Evolutionary conservation across 2,329 filamentous ascomycete genomes (phyloP).

Genomic region (Thermothelomyces thermophilus): DNA sequence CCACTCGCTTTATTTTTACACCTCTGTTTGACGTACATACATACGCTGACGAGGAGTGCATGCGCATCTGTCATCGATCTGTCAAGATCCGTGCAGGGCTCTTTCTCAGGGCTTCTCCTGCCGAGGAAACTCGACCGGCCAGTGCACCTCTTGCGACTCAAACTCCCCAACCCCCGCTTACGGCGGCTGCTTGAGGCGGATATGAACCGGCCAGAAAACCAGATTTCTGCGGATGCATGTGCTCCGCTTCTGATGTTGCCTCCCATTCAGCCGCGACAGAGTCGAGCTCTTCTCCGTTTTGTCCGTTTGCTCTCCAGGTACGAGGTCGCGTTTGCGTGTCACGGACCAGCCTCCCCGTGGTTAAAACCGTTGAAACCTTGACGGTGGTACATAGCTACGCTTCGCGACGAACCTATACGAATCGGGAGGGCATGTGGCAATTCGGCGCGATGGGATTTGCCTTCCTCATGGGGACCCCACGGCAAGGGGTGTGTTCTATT

Average conservation of each 20-base stretch:
- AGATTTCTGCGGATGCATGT: not conserved
- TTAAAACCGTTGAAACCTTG: conserved; percentile 6
- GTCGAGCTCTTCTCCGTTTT: not conserved
- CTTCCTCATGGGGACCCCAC: conserved; percentile 8
- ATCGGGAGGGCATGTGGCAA: conserved; percentile 8
- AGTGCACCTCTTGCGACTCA: no score
- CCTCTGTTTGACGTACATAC: no score
- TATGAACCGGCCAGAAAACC: not conserved
- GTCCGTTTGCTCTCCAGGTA: not conserved
- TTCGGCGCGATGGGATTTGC: conserved; percentile 5
- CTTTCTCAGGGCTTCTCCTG: no score
- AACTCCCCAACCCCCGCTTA: conserved; percentile 1
- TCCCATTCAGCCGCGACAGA: no score
- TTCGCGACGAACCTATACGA: no score
- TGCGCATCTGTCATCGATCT: no score
- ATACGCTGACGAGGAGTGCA: no score
- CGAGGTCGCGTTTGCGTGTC: not conserved
- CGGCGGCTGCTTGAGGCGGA: not conserved
- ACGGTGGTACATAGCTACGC: not conserved
- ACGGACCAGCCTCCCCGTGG: not conserved
- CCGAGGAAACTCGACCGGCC: no score
- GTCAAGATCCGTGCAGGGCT: no score
- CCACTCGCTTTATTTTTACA: no score
- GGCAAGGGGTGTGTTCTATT: conserved; percentile 9
- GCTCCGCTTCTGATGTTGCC: not conserved